Conservation (phyloP, 106 monocot species). For the Narthecium ossifragum region DNA sequence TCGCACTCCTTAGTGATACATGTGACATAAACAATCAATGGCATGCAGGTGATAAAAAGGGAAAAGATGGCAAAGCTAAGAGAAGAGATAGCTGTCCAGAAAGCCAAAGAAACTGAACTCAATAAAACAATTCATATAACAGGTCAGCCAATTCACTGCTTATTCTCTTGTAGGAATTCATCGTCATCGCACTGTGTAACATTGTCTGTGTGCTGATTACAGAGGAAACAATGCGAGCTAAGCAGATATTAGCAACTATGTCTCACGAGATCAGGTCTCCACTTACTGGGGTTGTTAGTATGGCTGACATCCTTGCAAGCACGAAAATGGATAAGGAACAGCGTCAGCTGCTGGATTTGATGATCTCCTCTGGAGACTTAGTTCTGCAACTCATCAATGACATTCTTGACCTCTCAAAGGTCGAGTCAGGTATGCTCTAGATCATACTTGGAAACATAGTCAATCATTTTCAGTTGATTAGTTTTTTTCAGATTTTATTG, state of each 20-base stretch:
- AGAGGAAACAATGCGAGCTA: constrained; percentile 90
- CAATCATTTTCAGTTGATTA: no score
- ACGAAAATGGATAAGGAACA: constrained; percentile 64
- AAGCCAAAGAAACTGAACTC: constrained; percentile 75
- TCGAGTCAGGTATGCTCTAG: constrained; percentile 55
- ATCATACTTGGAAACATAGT: no score
- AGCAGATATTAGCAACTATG: constrained; percentile 84
- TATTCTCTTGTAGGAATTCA: neutral
- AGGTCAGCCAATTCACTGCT: constrained; percentile 20
- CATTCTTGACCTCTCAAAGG: constrained; percentile 78
- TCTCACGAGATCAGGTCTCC: constrained; percentile 87
- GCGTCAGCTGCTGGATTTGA: constrained; percentile 57
- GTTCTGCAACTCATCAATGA: constrained; percentile 78
- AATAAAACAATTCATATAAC: constrained; percentile 67
- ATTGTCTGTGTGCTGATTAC: neutral
- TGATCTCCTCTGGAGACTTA: constrained; percentile 77
- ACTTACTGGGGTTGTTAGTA: constrained; percentile 72
- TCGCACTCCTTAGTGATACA: no score
- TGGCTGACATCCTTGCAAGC: constrained; percentile 67
- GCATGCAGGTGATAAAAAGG: constrained; percentile 47
- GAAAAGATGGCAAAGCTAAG: constrained; percentile 59
- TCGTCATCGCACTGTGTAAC: no score
- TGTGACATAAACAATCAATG: constrained; percentile 8
- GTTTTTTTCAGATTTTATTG: no score
- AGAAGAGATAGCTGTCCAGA: constrained; percentile 69